Base-by-base conservation (phyloP, 116 monocot genomes). In the Posidonia oceanica region DNA sequence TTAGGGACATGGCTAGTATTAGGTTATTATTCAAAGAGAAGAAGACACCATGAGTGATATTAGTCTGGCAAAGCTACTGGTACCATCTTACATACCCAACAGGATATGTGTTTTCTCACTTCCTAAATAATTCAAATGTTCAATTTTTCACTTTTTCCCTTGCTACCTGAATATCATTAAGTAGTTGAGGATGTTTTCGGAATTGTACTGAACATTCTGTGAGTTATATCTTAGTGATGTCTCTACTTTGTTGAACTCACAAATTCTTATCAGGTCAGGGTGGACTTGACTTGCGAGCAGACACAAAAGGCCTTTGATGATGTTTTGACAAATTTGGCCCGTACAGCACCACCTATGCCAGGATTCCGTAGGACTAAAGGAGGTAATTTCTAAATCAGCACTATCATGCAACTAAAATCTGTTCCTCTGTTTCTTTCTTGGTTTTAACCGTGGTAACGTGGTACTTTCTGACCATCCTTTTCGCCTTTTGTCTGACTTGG, bases 331-430 rank as follows among this genome's bases (percentile, higher is more conserved):
- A 86, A 80, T 72, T 68, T 89, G 64, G 83, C 89, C 70, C 81
- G 81, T 39, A 81, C 85, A 52, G 89, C 89, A 61, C 89, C 89
- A 2, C 89, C 89, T 18, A 77, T 89, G 62, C 89, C 89, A 66
- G 89, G 89, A n/a, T 89, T 89, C 63, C 85, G 89, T 41, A 79
- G 75, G 66, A 83, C 63, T 77, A 89, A 89, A 81, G 89, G 89
- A 83, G 89, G 89, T 86, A 68, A 58, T 36, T 36, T 69, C n/a
- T 52, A 66, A 48, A 10, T 48, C 48, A 48, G 12, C 48, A 48
- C 12, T 48, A 12, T 48, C 48, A 7, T 7, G 12, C 12, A 48
- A 10, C 48, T 8, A 10, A 10, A 7, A 48, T 67, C 1, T 21
- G 3, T 51, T 13, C 1, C 67, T 52, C 7, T 20, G 3, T 51